These are phyloP conservation scores for Rhizopogon vesiculosus DNA, from an alignment of 768 basidiomycete genomes.

Conservation along the genomic window DNA sequence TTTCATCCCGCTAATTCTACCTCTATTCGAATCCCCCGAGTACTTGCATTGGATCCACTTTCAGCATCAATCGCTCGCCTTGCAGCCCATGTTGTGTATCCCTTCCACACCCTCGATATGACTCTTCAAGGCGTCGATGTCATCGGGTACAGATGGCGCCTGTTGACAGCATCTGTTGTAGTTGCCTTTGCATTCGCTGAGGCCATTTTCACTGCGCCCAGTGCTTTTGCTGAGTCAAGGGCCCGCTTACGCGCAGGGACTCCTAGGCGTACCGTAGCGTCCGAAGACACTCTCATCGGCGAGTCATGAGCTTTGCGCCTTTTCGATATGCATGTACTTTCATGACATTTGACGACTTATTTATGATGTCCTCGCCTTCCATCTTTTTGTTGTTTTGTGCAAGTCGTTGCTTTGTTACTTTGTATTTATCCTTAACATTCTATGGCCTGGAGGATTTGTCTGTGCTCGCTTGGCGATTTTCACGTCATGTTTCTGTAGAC, in stretches of 20 bases:
- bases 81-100: constrained; percentile 57
- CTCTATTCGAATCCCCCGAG: constrained; percentile 16
- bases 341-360: not conserved
- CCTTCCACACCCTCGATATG: constrained; percentile 28
- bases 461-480: not conserved
- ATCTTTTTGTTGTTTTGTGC: constrained; percentile 15
- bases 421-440: not conserved
- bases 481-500: not conserved
- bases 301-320: constrained; percentile 3
- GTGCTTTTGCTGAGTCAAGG: constrained; percentile 28
- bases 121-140: constrained; percentile 42
- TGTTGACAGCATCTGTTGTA: constrained; percentile 48
- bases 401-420: constrained; percentile 4
- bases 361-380: constrained; percentile 3
- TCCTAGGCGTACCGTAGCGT: constrained; percentile 14
- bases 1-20: constrained; percentile 44
- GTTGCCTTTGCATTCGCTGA: constrained; percentile 69
- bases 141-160: constrained; percentile 50
- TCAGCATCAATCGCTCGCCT: constrained; percentile 62
- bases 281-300: constrained; percentile 14
- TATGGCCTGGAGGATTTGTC: not conserved
- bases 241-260: constrained; percentile 16
- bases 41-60: constrained; percentile 49
- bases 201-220: constrained; percentile 47
- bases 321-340: not conserved